Evolutionary conservation across 2,329 filamentous ascomycete species (phyloP).

Genomic region (Gyromitra esculenta): DNA sequence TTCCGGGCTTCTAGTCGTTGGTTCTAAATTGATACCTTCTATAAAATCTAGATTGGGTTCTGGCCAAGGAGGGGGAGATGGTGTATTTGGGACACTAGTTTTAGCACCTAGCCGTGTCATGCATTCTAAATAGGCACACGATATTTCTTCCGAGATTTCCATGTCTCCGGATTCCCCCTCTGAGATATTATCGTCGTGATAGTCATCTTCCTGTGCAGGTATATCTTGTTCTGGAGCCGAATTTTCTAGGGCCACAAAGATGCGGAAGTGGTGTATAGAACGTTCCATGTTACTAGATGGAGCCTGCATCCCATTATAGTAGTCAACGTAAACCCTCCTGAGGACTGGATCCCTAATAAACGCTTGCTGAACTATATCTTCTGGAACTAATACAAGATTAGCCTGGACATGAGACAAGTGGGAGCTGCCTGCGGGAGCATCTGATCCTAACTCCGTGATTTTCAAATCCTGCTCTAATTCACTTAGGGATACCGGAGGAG

Average conservation of each 20-base stretch:
- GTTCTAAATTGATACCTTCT: not conserved
- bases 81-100: not conserved
- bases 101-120: not conserved
- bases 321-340: not conserved
- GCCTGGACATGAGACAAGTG: not conserved
- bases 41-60: not conserved
- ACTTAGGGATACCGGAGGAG: not conserved
- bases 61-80: not conserved
- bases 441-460: not conserved
- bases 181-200: not conserved
- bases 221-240: not conserved
- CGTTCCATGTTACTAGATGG: conserved; percentile 1
- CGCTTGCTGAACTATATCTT: not conserved
- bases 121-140: not conserved
- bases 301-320: not conserved
- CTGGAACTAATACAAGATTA: not conserved
- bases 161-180: not conserved
- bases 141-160: not conserved
- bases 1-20: not conserved
- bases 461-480: not conserved
- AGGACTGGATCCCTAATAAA: not conserved
- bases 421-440: not conserved
- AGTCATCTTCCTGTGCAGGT: not conserved
- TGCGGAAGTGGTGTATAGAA: conserved; percentile 22
- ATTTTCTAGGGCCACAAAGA: conserved; percentile 2